Percentiles rank a stretch among this genome's conserved stretches.
Conservation (phyloP, 2,329 filamentous ascomycete genomes). For the Endothia cerciana region DNA sequence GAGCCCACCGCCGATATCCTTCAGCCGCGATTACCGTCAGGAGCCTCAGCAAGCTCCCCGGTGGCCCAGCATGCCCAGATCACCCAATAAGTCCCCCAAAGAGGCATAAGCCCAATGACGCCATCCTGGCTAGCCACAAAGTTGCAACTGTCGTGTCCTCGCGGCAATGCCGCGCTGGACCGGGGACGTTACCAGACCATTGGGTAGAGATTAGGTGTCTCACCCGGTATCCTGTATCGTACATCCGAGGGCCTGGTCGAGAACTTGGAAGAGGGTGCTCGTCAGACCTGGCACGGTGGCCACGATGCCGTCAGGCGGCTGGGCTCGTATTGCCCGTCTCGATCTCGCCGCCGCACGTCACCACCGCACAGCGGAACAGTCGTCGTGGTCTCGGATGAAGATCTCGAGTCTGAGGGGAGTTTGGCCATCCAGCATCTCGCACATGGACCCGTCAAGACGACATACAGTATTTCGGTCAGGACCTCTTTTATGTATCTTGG, state of each 20-base stretch:
- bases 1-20: neutral
- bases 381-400: neutral
- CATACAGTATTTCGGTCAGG: neutral
- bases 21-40: constrained; percentile 4
- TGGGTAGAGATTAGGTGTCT: constrained; percentile 20
- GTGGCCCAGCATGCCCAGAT: constrained; percentile 7
- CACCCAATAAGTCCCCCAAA: constrained; percentile 14
- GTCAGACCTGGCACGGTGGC: neutral
- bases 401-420: neutral
- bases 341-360: neutral
- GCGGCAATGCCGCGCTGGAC: constrained; percentile 17
- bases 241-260: neutral
- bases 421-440: neutral
- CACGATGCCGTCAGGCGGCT: neutral
- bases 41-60: constrained; percentile 2
- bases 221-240: neutral
- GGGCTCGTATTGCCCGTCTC: neutral
- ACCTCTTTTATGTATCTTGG: neutral
- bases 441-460: neutral
- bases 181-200: constrained; percentile 11
- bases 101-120: constrained; percentile 22
- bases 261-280: neutral
- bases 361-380: neutral
- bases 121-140: constrained; percentile 19
- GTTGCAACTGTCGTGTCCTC: constrained; percentile 1